Evolutionary conservation across 495 filamentous ascomycete genomes (phyloP), one percentile per base, ranked within the genome.

Genomic region (Aspergillus sclerotioniger): DNA sequence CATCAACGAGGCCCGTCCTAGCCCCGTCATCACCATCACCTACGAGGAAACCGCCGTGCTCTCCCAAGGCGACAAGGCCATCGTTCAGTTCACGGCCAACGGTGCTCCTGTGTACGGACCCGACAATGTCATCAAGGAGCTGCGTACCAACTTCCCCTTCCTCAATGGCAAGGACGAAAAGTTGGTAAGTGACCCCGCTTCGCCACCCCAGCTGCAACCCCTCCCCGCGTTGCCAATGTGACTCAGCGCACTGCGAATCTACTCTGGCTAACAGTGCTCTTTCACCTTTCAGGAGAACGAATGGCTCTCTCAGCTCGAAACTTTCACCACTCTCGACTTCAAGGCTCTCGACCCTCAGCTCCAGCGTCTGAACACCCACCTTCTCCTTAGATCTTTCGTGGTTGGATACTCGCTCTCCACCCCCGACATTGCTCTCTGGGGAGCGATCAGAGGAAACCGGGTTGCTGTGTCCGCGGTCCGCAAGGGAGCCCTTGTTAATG

Each of bases 351-450:
- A 95, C 67, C 82, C 82, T n/a, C 75, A 80, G 46, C 81, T 96
- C 39, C 78, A 84, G 62, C 84, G 87, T 58, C 84, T 98, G 45
- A 90, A 97, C 70, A 87, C 88, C 67, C 88, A 96, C 71, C 81
- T 98, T 44, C 86, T 86, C 13, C 84, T 97, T 15, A 87, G 94
- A 59, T 90, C 90, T 2, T 91, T 93, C 71, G 78, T 97, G 58
- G 85, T 90, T 31, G 92, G 91, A 54, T 93, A 96, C 76, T 76
- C 77, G 3, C 79, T 96, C 46, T 87, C 88, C 39, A 84, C 89
- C 17, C 77, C 90, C 53, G 94, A 98, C 71, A 82, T 86, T 57
- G 85, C 87, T 59, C 77, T 96, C 46, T 98, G 91, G 91, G 82
- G 86, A 63, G 88, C 89, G 9, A 80, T 98, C 54, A 86, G 90